These are phyloP conservation scores for Gautieria morchelliformis DNA, from an alignment of 768 basidiomycete species.

Conservation along the genomic window DNA sequence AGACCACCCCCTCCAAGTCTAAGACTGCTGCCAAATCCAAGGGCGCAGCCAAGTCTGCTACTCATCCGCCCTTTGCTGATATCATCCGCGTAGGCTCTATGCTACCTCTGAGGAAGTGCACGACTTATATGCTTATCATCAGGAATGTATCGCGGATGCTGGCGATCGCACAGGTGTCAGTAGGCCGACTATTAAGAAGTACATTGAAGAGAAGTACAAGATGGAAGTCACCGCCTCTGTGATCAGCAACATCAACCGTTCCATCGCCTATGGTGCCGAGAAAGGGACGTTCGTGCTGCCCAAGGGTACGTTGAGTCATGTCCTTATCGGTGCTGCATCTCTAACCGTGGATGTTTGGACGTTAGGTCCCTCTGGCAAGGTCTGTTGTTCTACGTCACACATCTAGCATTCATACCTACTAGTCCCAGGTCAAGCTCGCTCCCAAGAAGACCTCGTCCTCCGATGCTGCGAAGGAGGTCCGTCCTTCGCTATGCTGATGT, in stretches of 20 bases:
- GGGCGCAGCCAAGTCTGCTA: slow-evolving; percentile 16
- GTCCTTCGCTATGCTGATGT: too few species aligned
- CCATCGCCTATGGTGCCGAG: slow-evolving; percentile 73
- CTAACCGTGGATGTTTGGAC: too few species aligned
- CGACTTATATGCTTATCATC: neutral
- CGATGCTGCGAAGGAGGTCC: slow-evolving; percentile 56
- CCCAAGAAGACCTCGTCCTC: slow-evolving; percentile 43
- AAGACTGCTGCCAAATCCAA: slow-evolving; percentile 16
- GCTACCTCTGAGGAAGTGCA: neutral
- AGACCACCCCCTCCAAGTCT: slow-evolving; percentile 7
- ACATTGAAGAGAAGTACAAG: slow-evolving; percentile 74
- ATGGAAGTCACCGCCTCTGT: slow-evolving; percentile 74
- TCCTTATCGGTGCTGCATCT: neutral
- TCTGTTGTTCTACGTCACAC: neutral
- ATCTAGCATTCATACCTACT: slow-evolving; percentile 17
- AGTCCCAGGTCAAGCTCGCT: slow-evolving; percentile 63
- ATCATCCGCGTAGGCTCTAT: slow-evolving; percentile 29
- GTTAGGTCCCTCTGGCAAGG: neutral
- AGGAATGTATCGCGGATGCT: slow-evolving; percentile 67
- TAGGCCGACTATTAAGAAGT: slow-evolving; percentile 75
- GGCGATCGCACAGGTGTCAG: slow-evolving; percentile 69
- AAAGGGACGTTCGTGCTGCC: slow-evolving; percentile 79
- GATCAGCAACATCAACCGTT: slow-evolving; percentile 66
- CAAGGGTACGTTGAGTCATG: slow-evolving; percentile 49
- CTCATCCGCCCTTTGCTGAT: slow-evolving; percentile 28